Evolutionary conservation across 306 rosid species (phyloP).

Genomic region (Cucurbita pepo): DNA sequence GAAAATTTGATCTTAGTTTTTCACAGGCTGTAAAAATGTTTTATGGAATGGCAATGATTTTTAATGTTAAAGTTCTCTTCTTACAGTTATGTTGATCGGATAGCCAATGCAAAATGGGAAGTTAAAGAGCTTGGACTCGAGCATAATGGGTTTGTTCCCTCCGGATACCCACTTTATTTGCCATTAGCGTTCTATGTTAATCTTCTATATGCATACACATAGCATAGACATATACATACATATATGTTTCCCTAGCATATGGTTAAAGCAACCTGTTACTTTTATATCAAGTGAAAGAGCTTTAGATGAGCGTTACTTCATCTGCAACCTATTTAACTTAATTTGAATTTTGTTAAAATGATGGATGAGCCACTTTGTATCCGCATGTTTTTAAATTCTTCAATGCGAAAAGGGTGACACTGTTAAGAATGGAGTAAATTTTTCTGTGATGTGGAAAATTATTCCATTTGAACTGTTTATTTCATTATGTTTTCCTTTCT

Average conservation of each 20-base stretch:
- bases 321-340: not conserved
- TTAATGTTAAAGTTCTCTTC: not conserved
- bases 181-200: not conserved
- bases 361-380: not conserved
- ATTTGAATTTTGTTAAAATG: not conserved
- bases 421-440: not conserved
- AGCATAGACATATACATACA: not conserved
- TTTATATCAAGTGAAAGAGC: not conserved
- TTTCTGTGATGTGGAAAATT: not conserved
- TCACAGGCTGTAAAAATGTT: not conserved
- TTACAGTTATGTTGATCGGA: constrained; percentile 81
- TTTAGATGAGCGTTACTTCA: not conserved
- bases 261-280: not conserved
- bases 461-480: not conserved
- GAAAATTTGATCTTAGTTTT: not conserved
- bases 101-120: constrained; percentile 92
- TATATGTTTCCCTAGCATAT: not conserved
- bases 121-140: constrained; percentile 90
- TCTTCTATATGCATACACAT: not conserved
- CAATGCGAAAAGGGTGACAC: not conserved
- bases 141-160: constrained; percentile 82
- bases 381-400: not conserved
- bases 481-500: not conserved
- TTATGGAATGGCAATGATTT: not conserved
- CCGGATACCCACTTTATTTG: constrained; percentile 1